These are phyloP conservation scores for Aspergillus nidulans DNA, from an alignment of 495 filamentous ascomycete species.

Conservation along the genomic window DNA sequence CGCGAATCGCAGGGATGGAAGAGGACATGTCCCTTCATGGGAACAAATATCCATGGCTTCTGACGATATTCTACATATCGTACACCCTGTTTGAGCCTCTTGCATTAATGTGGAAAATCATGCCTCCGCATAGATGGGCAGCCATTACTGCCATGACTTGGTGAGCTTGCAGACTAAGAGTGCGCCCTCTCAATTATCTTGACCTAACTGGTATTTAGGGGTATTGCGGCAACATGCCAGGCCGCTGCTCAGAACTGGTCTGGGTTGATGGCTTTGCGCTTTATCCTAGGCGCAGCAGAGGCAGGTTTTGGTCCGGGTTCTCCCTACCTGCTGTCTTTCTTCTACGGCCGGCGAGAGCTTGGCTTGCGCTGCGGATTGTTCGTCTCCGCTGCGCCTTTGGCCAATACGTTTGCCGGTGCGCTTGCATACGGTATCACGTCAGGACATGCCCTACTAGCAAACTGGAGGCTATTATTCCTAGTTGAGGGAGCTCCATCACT, in stretches of 20 bases:
- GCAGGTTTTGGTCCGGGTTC: constrained; percentile 64
- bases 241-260: constrained; percentile 57
- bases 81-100: constrained; percentile 64
- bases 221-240: constrained; percentile 56
- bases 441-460: constrained; percentile 59
- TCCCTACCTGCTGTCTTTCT: constrained; percentile 74
- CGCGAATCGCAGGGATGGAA: constrained; percentile 56
- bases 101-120: constrained; percentile 67
- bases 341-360: constrained; percentile 75
- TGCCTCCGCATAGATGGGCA: constrained; percentile 54
- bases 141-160: constrained; percentile 45
- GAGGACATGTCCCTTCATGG: constrained; percentile 49
- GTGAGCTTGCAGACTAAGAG: constrained; percentile 23
- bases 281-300: constrained; percentile 64
- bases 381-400: constrained; percentile 72
- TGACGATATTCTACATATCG: constrained; percentile 73
- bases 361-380: constrained; percentile 75
- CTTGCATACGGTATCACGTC: constrained; percentile 81
- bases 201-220: constrained; percentile 36
- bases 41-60: constrained; percentile 61
- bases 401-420: constrained; percentile 78
- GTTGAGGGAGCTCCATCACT: constrained; percentile 77
- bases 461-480: constrained; percentile 78
- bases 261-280: constrained; percentile 62
- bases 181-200: background rate